phyloP scores from a whole-genome alignment of 139 green algal species.

The Zygnema cylindricum region DNA sequence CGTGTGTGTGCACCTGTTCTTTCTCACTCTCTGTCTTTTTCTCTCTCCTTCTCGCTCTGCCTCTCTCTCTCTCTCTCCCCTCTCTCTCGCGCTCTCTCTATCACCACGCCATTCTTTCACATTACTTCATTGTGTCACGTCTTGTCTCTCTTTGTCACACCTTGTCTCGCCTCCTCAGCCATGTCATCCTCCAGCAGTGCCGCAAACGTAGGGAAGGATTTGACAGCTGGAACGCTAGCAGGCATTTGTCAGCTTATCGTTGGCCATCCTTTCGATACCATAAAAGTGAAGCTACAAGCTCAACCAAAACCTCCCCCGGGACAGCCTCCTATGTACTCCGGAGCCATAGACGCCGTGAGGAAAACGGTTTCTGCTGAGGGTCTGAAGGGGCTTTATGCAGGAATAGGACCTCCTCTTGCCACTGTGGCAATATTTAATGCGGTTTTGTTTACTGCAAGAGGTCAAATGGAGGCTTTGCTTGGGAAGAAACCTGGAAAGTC shows the following conservation, averaged over 20 bases:
- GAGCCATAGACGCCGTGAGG: constrained; percentile 57
- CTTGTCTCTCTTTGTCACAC: background rate
- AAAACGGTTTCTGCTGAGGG: constrained; percentile 74
- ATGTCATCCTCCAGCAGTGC: background rate
- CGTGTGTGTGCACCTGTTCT: too few species aligned
- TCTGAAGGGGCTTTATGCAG: constrained; percentile 72
- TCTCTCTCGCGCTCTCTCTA: background rate
- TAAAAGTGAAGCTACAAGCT: constrained; percentile 79
- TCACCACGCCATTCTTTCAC: background rate
- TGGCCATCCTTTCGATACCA: constrained; percentile 74
- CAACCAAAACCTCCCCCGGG: constrained; percentile 63
- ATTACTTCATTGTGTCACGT: background rate
- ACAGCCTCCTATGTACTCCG: constrained; percentile 48
- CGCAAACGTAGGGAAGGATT: constrained; percentile 59
- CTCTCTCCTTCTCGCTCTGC: background rate
- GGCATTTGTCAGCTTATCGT: constrained; percentile 70
- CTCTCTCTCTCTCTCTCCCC: background rate
- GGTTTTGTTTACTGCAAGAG: constrained; percentile 74
- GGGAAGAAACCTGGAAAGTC: constrained; percentile 14
- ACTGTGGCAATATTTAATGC: constrained; percentile 85
- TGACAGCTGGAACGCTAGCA: constrained; percentile 67
- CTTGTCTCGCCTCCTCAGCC: background rate
- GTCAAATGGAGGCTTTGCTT: constrained; percentile 75
- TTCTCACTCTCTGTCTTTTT: too few species aligned
- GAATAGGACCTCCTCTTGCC: constrained; percentile 77